Evolutionary conservation across 345 rosid species (phyloP).

Genomic region (Eutrema yunnanense): DNA sequence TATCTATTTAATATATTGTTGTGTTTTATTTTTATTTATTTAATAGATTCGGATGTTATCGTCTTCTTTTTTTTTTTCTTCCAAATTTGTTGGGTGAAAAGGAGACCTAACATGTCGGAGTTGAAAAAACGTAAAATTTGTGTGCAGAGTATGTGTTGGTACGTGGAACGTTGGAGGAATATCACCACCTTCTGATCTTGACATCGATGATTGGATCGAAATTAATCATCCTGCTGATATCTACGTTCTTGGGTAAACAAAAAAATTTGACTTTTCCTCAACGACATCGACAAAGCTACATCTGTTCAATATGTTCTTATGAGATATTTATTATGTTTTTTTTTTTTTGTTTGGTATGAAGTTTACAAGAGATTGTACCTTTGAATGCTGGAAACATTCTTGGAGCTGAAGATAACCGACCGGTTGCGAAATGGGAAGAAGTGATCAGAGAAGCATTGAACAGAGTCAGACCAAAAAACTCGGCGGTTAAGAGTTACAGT

Average conservation of each 20-base stretch:
- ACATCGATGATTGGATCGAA: constrained; percentile 83
- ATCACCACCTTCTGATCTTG: constrained; percentile 78
- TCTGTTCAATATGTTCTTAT: constrained; percentile 5
- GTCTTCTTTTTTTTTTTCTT: background rate
- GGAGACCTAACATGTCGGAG: constrained; percentile 20
- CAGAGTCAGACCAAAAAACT: constrained; percentile 42
- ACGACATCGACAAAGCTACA: constrained; percentile 19
- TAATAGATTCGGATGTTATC: background rate
- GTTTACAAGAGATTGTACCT: constrained; percentile 94
- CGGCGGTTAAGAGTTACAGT: constrained; percentile 65
- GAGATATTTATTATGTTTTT: background rate
- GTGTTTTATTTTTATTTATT: background rate
- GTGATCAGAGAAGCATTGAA: constrained; percentile 68
- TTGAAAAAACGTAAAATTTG: background rate
- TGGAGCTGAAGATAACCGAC: constrained; percentile 87
- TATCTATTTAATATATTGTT: background rate
- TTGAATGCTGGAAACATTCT: constrained; percentile 90
- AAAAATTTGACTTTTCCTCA: constrained; percentile 12
- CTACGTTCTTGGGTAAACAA: constrained; percentile 65
- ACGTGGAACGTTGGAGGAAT: constrained; percentile 97
- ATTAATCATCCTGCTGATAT: constrained; percentile 77
- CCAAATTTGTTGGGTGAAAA: constrained; percentile 15
- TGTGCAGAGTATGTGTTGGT: constrained; percentile 57
- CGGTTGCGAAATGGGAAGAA: constrained; percentile 81
- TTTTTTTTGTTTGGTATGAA: constrained; percentile 16